A percentile compares a stretch with the other conserved stretches of the same genome.
These are phyloP conservation scores for Cephalotrichum gorgonifer DNA, from an alignment of 2,329 filamentous ascomycete genomes.

Conservation along the genomic window DNA sequence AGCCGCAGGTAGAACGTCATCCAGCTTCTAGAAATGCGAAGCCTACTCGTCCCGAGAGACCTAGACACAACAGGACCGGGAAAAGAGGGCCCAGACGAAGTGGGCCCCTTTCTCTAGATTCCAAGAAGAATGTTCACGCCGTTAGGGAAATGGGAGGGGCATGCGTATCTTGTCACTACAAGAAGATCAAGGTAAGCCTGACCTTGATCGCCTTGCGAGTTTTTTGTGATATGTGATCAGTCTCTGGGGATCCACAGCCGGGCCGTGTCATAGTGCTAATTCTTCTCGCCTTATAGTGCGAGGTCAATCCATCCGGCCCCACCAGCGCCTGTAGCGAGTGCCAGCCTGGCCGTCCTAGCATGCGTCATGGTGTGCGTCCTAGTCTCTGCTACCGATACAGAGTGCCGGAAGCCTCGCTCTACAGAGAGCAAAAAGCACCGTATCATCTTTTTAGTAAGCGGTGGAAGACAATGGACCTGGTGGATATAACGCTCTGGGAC, in stretches of 20 bases:
- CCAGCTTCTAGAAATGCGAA: background rate
- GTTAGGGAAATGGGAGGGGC: background rate
- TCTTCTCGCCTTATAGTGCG: background rate
- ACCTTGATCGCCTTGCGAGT: too few species aligned
- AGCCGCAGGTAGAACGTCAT: background rate
- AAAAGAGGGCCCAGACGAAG: background rate
- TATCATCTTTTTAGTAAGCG: conserved; percentile 5
- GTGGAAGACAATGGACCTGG: conserved; percentile 8
- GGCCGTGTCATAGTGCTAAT: background rate
- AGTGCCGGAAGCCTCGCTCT: background rate
- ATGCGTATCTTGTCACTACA: conserved; percentile 2
- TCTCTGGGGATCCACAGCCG: too few species aligned
- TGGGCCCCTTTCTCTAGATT: background rate
- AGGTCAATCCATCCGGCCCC: background rate
- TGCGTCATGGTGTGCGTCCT: too few species aligned
- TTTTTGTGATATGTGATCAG: too few species aligned
- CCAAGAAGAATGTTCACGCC: background rate
- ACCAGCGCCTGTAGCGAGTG: background rate
- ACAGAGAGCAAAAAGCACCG: conserved; percentile 4
- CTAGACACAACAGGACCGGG: background rate
- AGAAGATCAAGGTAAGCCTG: conserved; percentile 2
- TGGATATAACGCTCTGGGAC: conserved; percentile 9
- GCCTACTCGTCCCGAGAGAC: background rate
- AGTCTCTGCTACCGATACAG: conserved; percentile 3
- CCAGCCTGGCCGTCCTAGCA: too few species aligned